Base-by-base conservation (phyloP, 2,329 filamentous ascomycete species). In the Fusarium praegraminearum region DNA sequence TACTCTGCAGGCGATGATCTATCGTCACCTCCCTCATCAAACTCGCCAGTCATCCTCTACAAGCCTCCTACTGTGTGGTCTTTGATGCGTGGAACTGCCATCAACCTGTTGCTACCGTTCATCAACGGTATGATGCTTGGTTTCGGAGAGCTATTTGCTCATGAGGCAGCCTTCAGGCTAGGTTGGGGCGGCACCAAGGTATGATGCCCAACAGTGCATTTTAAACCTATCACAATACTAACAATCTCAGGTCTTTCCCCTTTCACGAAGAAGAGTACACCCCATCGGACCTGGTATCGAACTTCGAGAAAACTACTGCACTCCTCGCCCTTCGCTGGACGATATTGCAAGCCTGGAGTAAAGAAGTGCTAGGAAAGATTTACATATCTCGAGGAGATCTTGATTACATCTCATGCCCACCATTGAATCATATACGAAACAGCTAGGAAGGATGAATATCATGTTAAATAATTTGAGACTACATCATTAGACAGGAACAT, bases 41-140 rank as follows among this genome's bases (percentile, higher is more conserved):
- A 85, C 55, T 90, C 88, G 2, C 90, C 91, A 11, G 81, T 97
- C 74, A 90, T 97, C 49, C 87, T 98, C 47, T 99, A 98, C 86
- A 89, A 90, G 70, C 93, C 94, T 5, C 94, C 96, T 4, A 97
- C 94, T 0, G 76, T 97, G 45, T 97, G 93, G 93, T 90, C 92
- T 12, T 80, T 99, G 67, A 72, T 98, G 57, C 89, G 95, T 57
- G 93, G 96, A 38, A 93, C 94, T 18, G 94, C 94, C 8, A 99
- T 99, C 82, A 99, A 99, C 79, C 84, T 99, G n/a, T 76, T 99
- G 2, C 82, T 99, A 22, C 96, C 96, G 0, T 99, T 99, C 76
- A 89, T 99, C 77, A 99, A 99, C 82, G 96, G 96, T 47, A 88
- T 99, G 85, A 99, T 99, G 96, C 83, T 99, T 76, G 96, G 96